Evolutionary conservation across 1,284 basidiomycete genomes (phyloP), one percentile per base, ranked within the genome.

Genomic region (Ganoderma multipileum): DNA sequence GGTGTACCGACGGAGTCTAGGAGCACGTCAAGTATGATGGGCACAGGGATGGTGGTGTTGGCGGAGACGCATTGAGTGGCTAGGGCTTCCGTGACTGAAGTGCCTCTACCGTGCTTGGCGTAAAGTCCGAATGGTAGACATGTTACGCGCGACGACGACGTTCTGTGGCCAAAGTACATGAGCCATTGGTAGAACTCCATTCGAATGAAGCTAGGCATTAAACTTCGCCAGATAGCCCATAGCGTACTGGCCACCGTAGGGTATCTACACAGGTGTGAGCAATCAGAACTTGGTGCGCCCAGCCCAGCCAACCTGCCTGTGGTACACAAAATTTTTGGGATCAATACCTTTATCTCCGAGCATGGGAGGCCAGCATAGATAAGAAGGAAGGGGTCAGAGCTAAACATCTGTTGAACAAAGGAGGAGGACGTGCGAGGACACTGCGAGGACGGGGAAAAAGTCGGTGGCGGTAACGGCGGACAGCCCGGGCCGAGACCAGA

Each of bases 41-140:
- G 72, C 16, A 70, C 71, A 26, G 72, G 72, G 33, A 72, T 70
- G 23, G 68, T 72, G 30, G 72, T 72, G 58, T 72, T 30, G 18
- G 23, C 16, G 36, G 50, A 59, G 39, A 71, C 68, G 26, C 62
- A 67, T 41, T 70, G 63, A 9, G 61, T 70, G 47, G 66, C 69
- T 23, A 68, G n/a, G 0, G 39, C 54, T 36, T 57, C 30, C 18
- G 54, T 5, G 16, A 57, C 30, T 16, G 54, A 18, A 11, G 20
- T 20, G 16, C 18, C 7, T 2, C 11, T 3, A 12, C 52, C 28
- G 28, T 33, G 20, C 30, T 57, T 33, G 30, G 9, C 33, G 54
- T 57, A 36, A 2, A 57, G 54, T 14, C 54, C 28, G 54, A 57
- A 57, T 3, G 54, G 54, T 36, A 57, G 28, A 18, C 33, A 5